Conservation (phyloP, 2,329 filamentous ascomycete genomes). For the Acrocalymma vagum region DNA sequence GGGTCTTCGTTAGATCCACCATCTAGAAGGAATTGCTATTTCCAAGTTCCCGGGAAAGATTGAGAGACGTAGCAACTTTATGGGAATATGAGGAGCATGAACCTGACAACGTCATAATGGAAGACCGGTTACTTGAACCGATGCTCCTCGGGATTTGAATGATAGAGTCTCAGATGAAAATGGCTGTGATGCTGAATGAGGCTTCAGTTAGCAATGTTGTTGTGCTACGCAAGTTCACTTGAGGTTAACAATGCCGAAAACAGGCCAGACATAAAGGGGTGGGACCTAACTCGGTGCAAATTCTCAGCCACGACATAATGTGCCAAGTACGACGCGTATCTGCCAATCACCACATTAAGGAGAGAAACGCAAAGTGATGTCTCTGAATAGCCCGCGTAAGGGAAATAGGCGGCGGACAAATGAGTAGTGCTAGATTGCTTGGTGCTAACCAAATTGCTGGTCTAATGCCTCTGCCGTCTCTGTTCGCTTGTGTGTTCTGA, state of each 20-base stretch:
- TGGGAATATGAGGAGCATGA: no score
- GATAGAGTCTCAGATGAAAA: slow-evolving; percentile 17
- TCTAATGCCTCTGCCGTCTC: no score
- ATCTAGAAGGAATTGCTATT: no score
- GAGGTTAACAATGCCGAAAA: slow-evolving; percentile 24
- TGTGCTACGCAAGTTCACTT: slow-evolving; percentile 4
- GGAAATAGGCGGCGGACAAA: no score
- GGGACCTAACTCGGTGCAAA: slow-evolving; percentile 12
- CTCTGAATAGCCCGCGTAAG: no score
- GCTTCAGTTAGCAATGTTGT: slow-evolving; percentile 4
- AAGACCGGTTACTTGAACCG: neutral
- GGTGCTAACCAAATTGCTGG: no score
- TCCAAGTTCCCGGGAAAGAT: neutral
- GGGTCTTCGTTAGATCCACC: no score
- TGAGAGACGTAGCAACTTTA: neutral
- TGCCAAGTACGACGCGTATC: no score
- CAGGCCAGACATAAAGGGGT: slow-evolving; percentile 26
- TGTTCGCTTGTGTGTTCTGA: no score
- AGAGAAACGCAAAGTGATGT: neutral
- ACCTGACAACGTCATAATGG: no score
- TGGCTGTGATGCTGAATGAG: slow-evolving; percentile 5
- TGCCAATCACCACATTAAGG: slow-evolving; percentile 3
- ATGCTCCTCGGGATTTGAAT: no score
- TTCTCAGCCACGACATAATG: slow-evolving; percentile 11
- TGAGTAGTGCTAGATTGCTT: no score